A percentile compares a stretch with the other conserved stretches of the same genome.
Evolutionary conservation across 2,329 filamentous ascomycete species (phyloP).

Genomic region (Nemania bipapillata): DNA sequence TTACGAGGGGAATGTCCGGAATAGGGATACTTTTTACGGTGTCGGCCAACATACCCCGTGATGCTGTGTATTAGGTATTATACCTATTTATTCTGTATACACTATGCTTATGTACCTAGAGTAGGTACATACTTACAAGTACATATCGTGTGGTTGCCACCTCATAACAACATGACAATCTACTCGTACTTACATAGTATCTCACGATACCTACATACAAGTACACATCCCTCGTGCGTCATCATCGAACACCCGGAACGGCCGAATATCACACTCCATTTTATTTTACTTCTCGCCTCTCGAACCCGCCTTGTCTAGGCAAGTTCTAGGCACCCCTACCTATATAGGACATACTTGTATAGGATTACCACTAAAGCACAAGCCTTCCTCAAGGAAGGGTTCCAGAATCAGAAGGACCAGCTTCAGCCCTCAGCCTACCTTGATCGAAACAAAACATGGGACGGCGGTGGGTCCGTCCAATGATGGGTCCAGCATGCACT

Average conservation of each 20-base stretch:
- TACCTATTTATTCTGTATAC: no score
- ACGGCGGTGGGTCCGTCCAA: not conserved
- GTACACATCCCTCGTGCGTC: slow-evolving; percentile 1
- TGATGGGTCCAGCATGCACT: not conserved
- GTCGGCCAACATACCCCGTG: slow-evolving; percentile 1
- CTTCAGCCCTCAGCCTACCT: slow-evolving; percentile 19
- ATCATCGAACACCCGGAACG: slow-evolving; percentile 19
- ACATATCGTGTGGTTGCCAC: not conserved
- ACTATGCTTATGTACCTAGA: not conserved
- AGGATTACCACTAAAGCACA: not conserved
- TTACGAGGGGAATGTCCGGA: slow-evolving; percentile 7
- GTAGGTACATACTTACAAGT: not conserved
- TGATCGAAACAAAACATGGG: slow-evolving; percentile 14
- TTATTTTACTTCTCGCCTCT: slow-evolving; percentile 15
- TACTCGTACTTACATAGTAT: no score
- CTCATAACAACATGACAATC: no score
- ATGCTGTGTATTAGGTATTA: no score
- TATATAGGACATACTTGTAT: not conserved
- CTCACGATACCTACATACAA: no score
- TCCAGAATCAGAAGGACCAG: slow-evolving; percentile 25
- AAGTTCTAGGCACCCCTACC: slow-evolving; percentile 1
- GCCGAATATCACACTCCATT: slow-evolving; percentile 17
- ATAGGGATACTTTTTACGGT: slow-evolving; percentile 20
- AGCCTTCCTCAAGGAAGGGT: slow-evolving; percentile 26
- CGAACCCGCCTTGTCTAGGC: slow-evolving; percentile 3